Base-by-base conservation (phyloP, 352 stramenopile genomes). In the Globisporangium camurandrum region DNA sequence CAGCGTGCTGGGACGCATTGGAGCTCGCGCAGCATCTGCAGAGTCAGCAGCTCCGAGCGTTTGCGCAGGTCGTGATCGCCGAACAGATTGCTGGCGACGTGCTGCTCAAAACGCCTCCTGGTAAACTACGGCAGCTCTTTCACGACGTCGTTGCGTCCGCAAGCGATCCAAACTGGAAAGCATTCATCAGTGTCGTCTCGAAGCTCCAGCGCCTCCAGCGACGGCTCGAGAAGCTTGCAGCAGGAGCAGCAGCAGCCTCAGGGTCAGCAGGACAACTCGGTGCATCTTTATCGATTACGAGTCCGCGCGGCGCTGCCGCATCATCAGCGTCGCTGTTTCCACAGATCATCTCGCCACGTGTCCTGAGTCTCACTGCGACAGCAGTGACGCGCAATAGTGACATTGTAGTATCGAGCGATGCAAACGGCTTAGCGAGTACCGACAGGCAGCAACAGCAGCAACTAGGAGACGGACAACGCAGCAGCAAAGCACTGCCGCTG, bases 31-130 rank as follows among this genome's bases (percentile, higher is more conserved):
- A 85, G 41, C 70, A 74, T 49, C 45, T 87, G 5, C 68, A 84
- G 47, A 51, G 59, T 11, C 64, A 69, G 14, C 56, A 74, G 44
- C 69, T 87, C 19, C 63, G 56, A 9, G 60, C 44, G 31, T 84
- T 68, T 45, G 75, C 75, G 9, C 64, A 84, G 23, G 48, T 74
- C 12, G 61, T 84, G 17, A 64, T 87, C 26, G 62, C 57, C 37
- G 66, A 85, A 34, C 75, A 87, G 49, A 87, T 87, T 26, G 78
- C 72, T 19, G 72, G 75, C 11, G 80, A 78, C 48, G 43, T 64
- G 39, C 57, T 87, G 43, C 62, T 87, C 4, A 66, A 75, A 10
- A 84, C 72, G 2, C 38, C 72, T 3, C 54, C 62, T 1, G 49
- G 54, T 4, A 73, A 75, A 47, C 51, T 87, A 27, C 66, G 63